phyloP scores from a whole-genome alignment of 129 eudicot genomes.

The Flaveria ramosissima region DNA sequence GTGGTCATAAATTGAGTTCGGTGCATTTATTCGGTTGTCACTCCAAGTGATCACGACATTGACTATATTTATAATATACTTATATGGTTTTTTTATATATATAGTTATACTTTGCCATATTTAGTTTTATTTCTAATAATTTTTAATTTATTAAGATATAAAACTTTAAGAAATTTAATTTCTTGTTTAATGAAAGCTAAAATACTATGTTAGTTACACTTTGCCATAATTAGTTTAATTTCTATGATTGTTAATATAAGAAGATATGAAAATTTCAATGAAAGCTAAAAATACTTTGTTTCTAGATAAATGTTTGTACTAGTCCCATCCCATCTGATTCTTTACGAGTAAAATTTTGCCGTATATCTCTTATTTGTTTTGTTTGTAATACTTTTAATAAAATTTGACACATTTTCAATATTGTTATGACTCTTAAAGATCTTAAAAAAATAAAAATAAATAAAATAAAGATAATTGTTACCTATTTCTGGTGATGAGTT shows the following conservation, averaged over 20 bases:
- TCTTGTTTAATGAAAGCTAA: neutral
- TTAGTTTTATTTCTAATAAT: neutral
- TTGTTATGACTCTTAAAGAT: neutral
- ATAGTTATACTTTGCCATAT: neutral
- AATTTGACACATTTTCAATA: neutral
- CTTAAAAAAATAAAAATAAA: neutral
- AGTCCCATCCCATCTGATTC: too few relatives aligned
- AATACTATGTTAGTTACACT: too few relatives aligned
- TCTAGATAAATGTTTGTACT: too few relatives aligned
- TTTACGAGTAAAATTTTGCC: too few relatives aligned
- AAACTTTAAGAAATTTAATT: neutral
- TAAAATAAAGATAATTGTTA: conserved; percentile 33
- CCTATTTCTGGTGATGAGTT: conserved; percentile 89
- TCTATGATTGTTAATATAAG: too few relatives aligned
- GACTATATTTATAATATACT: conserved; percentile 17
- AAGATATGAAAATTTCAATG: too few relatives aligned
- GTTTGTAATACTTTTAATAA: too few relatives aligned
- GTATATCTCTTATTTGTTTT: too few relatives aligned
- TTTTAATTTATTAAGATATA: neutral
- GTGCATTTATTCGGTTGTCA: conserved; percentile 31
- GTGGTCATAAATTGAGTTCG: conserved; percentile 21
- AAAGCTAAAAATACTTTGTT: too few relatives aligned
- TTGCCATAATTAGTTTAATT: too few relatives aligned
- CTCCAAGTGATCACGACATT: conserved; percentile 17
- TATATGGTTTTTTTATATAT: neutral